Base-by-base conservation (phyloP, 2,329 filamentous ascomycete genomes). In the Hyphodiscus sp. region DNA sequence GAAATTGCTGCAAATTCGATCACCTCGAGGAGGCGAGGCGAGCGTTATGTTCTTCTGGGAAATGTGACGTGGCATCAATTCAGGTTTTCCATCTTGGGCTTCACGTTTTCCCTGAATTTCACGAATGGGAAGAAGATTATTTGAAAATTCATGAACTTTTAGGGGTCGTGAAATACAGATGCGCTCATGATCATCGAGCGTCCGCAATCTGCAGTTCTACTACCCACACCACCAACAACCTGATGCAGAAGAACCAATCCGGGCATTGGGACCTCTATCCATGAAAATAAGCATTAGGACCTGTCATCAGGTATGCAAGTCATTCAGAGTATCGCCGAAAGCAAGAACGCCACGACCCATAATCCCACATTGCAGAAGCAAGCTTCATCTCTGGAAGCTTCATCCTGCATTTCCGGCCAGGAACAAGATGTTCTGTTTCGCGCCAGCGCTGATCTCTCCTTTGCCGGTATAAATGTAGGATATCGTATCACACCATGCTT, bases 401-500 rank as follows among this genome's bases (percentile, higher is more conserved):
- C 43, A 26, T 51, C 55, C 49, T 43, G 52, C 56, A 45, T 54
- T 75, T 1, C 81, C 80, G 3, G 77, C 80, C 4, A 84, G 67
- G 59, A 82, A 77, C 50, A 72, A 49, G 45, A 83, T 78, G 57
- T 83, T 83, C 54, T 76, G 70, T 51, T 64, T 72, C 45, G 80
- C 73, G 1, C 71, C 71, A 11, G 72, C 69, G 1, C 74, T 78
- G 47, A 76, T 53, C 45, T 72, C 69, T 13, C 72, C 73, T 50
- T 73, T 68, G 38, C 76, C 76, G 0, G 76, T 80, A 62, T 83
- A 83, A 23, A 80, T 70, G 60, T 79, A 78, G 3, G 70, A 68
- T n/a, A 81, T 69, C 0, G 80, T 82, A 51, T 78, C 74, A 2
- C 65, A 62, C 81, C 81, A 85, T 8, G 71, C 75, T 49, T 75